phyloP scores from a whole-genome alignment of 2,329 filamentous ascomycete species.

The Magnaporthiopsis incrustans region DNA sequence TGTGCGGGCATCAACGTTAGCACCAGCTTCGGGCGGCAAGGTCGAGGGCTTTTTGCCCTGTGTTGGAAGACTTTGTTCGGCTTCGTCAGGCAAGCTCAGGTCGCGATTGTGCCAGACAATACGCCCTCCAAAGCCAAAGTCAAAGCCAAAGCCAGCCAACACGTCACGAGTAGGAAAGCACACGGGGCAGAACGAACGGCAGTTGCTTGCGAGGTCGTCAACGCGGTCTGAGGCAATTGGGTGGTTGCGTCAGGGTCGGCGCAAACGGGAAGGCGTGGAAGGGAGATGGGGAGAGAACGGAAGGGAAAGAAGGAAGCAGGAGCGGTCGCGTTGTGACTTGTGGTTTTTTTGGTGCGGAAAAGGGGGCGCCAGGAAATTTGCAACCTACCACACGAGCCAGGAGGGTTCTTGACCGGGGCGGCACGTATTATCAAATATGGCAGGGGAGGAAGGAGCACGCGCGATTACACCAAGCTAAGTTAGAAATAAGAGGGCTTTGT shows the following conservation, averaged over 20 bases:
- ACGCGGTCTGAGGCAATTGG: background rate
- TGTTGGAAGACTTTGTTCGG: background rate
- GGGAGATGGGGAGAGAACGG: background rate
- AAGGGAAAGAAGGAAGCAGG: background rate
- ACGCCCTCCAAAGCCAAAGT: background rate
- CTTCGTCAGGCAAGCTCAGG: background rate
- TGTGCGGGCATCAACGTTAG: constrained; percentile 20
- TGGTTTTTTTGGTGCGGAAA: constrained; percentile 1
- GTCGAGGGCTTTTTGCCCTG: background rate
- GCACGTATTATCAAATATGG: background rate
- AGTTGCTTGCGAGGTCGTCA: constrained; percentile 2
- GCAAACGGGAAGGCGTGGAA: background rate
- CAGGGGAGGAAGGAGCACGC: background rate
- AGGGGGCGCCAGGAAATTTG: background rate
- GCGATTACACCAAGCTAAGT: background rate
- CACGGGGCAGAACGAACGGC: constrained; percentile 1
- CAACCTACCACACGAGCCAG: background rate
- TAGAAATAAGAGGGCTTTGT: background rate
- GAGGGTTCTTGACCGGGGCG: background rate
- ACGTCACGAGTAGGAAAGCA: background rate
- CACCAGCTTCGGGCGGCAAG: constrained; percentile 3
- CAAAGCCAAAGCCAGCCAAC: background rate
- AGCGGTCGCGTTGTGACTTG: background rate
- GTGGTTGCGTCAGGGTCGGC: background rate
- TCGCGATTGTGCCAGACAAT: background rate